Conservation (phyloP, 2,329 filamentous ascomycete species). For the Davidsoniella australis region DNA sequence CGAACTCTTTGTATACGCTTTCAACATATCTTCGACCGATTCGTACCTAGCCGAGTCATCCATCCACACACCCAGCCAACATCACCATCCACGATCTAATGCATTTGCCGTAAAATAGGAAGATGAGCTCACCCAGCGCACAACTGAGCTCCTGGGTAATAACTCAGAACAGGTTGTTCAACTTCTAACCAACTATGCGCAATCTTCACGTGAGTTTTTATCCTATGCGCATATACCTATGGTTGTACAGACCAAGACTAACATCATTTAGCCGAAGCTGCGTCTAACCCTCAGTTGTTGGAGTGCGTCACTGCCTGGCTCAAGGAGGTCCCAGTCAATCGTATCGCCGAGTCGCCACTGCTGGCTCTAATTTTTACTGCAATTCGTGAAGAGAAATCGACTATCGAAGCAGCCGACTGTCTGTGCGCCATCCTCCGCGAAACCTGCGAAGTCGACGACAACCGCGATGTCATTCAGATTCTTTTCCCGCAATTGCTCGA, state of each 20-base stretch:
- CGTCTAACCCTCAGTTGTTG: constrained; percentile 76
- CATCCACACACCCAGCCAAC: not conserved
- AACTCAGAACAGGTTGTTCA: constrained; percentile 78
- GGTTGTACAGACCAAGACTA: not conserved
- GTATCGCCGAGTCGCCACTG: constrained; percentile 72
- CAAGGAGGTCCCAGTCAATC: constrained; percentile 70
- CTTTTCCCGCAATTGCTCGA: constrained; percentile 68
- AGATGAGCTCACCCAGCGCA: constrained; percentile 79
- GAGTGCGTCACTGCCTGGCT: constrained; percentile 97
- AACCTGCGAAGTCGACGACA: constrained; percentile 86
- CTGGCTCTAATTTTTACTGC: constrained; percentile 67
- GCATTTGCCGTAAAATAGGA: constrained; percentile 46
- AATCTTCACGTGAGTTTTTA: constrained; percentile 59
- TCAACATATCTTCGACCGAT: constrained; percentile 5
- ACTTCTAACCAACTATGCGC: constrained; percentile 76
- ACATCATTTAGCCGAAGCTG: constrained; percentile 43
- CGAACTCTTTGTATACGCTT: not conserved
- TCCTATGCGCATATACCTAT: not conserved
- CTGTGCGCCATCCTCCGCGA: constrained; percentile 83
- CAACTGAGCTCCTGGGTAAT: constrained; percentile 74
- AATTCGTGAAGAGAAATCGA: constrained; percentile 56
- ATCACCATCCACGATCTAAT: constrained; percentile 27
- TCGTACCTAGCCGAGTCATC: constrained; percentile 1
- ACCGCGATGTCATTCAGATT: constrained; percentile 59
- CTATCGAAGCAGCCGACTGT: constrained; percentile 81